phyloP scores from a whole-genome alignment of 2,329 filamentous ascomycete genomes.

The Coleophoma eucalyptorum region DNA sequence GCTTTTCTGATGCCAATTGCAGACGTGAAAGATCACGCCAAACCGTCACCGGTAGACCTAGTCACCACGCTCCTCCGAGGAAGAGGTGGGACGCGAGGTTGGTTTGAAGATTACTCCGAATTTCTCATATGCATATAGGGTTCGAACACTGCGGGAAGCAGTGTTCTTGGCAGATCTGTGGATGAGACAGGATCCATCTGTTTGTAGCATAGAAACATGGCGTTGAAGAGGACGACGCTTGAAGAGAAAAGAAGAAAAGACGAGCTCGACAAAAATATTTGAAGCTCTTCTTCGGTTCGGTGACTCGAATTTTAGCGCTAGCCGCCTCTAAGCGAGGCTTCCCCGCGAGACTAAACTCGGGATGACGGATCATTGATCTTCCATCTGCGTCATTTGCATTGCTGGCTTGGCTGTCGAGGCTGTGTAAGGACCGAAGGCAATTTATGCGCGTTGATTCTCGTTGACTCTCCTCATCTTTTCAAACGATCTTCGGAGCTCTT shows the following conservation, averaged over 20 bases:
- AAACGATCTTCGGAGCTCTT: too few species aligned
- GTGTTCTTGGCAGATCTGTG: constrained; percentile 21
- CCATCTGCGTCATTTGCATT: too few species aligned
- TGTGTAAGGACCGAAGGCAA: too few species aligned
- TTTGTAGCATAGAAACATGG: constrained; percentile 95
- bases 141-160: too few species aligned
- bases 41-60: constrained; percentile 79
- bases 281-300: too few species aligned
- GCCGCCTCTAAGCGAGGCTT: not conserved
- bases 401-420: too few species aligned
- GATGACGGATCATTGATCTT: too few species aligned
- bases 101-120: constrained; percentile 92
- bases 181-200: constrained; percentile 44
- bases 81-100: constrained; percentile 35
- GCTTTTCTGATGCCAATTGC: constrained; percentile 94
- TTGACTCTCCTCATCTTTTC: too few species aligned
- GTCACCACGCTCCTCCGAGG: constrained; percentile 32
- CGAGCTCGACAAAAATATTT: too few species aligned
- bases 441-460: too few species aligned
- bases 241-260: constrained; percentile 24
- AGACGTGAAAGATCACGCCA: constrained; percentile 73
- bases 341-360: not conserved
- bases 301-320: too few species aligned
- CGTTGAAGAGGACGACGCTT: constrained; percentile 85
- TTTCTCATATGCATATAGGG: constrained; percentile 79